phyloP scores from a whole-genome alignment of 257 asterid species.

The Misopates orontium region DNA sequence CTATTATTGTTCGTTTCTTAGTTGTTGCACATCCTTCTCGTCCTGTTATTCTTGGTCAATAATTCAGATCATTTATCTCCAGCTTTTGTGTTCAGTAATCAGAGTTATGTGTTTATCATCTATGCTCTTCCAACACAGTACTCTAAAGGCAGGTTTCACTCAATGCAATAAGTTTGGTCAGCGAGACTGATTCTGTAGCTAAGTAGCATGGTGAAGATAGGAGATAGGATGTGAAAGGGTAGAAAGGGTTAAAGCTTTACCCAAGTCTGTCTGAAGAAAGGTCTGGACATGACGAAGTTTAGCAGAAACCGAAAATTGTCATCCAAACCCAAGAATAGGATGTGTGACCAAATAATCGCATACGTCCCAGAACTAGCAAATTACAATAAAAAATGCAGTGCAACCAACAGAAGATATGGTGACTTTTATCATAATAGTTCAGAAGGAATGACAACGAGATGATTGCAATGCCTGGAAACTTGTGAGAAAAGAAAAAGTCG shows the following conservation, averaged over 20 bases:
- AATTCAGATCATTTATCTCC: too few relatives aligned
- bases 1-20: too few relatives aligned
- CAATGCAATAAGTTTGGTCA: too few relatives aligned
- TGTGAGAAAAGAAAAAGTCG: neutral
- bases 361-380: neutral
- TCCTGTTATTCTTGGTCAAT: too few relatives aligned
- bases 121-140: neutral
- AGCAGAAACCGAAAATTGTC: neutral
- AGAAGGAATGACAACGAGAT: slow-evolving; percentile 4
- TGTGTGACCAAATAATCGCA: slow-evolving; percentile 3
- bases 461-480: slow-evolving; percentile 3
- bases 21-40: too few relatives aligned
- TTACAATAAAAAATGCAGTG: neutral
- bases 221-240: neutral
- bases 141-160: too few relatives aligned
- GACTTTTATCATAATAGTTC: neutral
- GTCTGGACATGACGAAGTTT: neutral
- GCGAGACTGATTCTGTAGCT: neutral
- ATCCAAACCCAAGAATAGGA: neutral
- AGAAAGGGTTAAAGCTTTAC: neutral
- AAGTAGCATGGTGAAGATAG: neutral
- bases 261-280: neutral
- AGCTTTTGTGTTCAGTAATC: neutral
- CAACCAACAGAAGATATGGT: neutral
- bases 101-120: neutral